Conservation (phyloP, 768 basidiomycete genomes). For the Rhodotorula sphaerocarpa region DNA sequence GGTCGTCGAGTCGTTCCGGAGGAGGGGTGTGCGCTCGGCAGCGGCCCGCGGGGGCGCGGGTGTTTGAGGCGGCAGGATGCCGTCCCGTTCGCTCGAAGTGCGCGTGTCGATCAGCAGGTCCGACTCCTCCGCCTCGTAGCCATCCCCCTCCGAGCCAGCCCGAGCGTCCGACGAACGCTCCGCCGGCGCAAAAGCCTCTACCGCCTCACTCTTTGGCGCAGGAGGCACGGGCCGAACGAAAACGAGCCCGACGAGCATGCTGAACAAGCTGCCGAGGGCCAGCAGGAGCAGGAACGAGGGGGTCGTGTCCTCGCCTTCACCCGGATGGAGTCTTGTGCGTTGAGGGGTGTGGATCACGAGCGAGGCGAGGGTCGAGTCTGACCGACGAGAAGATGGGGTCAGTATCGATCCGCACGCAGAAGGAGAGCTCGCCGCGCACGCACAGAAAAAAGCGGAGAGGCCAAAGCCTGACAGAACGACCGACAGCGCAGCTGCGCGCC, state of each 20-base stretch:
- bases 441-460: slow-evolving; percentile 31
- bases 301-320: slow-evolving; percentile 2
- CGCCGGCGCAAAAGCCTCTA: no score
- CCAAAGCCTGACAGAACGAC: slow-evolving; percentile 27
- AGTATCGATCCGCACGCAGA: no score
- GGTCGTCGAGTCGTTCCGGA: neutral
- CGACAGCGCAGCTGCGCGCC: slow-evolving; percentile 16
- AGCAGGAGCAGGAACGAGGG: slow-evolving; percentile 30
- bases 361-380: slow-evolving; percentile 24
- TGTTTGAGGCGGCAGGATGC: no score
- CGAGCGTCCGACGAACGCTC: no score
- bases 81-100: no score
- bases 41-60: no score
- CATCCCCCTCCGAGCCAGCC: no score
- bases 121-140: no score
- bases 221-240: slow-evolving; percentile 14
- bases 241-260: slow-evolving; percentile 16
- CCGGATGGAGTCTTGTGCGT: neutral
- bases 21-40: slow-evolving; percentile 8
- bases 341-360: neutral
- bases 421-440: neutral
- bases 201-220: neutral
- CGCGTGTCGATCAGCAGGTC: no score
- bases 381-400: no score
- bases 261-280: slow-evolving; percentile 15